Base-by-base conservation (phyloP, 805 yeast species). In the Sugiyamaella valdiviana region DNA sequence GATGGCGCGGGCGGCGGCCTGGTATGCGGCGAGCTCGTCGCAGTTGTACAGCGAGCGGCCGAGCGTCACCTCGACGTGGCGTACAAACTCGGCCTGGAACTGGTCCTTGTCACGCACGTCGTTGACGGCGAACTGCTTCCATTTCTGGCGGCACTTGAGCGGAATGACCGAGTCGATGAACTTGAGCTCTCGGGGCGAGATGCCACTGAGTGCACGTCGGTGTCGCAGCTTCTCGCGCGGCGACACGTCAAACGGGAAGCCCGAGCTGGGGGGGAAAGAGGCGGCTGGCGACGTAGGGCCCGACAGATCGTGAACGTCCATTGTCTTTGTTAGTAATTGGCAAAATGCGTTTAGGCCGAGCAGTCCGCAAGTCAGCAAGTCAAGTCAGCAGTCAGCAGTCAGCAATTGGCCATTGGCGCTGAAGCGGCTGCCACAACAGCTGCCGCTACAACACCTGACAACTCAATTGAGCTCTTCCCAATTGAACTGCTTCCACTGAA, bases 11-110 rank as follows among this genome's bases (percentile, higher is more conserved):
- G 95, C 83, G 36, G 95, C 79, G 0, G 96, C 95, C 63, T 85
- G 95, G 64, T 90, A 89, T 20, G 96, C 96, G 37, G 95, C 96
- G 62, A 89, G 72, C 51, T 83, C 82, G 66, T 90, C 97, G 70
- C 96, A 87, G 62, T 90, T 90, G 76, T 85, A 87, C 72, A 89
- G 71, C 29, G 91, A 86, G 59, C 97, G 77, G n/a, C 95, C 97
- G 63, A 89, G 72, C 1, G 90, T 79, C 38, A 95, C 85, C 67
- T 89, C 97, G 37, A 90, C 96, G 65, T 90, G 95, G 56, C 80
- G 77, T 44, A 89, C 83, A 63, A 89, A 85, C 50, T 75, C 74
- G 36, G 70, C 60, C 63, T 88, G 84, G 58, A 89, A 84, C 23
- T 73, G 79, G 6, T 76, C 83, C 42, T 70, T 72, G 45, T 74